Base-by-base conservation (phyloP, 2,329 filamentous ascomycete species). In the Monilinia fructigena region DNA sequence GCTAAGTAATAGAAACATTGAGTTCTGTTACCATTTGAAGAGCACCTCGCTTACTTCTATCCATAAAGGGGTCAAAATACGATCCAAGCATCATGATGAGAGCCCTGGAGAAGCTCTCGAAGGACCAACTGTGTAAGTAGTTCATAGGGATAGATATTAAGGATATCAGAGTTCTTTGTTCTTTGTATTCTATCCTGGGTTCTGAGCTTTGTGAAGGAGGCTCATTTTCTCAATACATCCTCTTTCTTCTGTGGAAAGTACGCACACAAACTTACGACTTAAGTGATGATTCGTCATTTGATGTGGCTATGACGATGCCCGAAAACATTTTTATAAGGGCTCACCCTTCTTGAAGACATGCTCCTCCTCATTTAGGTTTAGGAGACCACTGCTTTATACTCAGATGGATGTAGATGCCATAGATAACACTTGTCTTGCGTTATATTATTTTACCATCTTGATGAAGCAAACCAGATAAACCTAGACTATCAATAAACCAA, bases 391-490 rank as follows among this genome's bases (percentile, higher is more conserved):
- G 28, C 4, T 28, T 28, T 28, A 28, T 28, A 4, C 2, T 28
- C 28, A 28, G 42, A 54, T 70, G 11, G 50, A 55, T 26, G 38
- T 70, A 23, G 40, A 68, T 53, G 38, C 59, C 23, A 20, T 64
- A 38, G 45, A 38, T n/a, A 59, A 55, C 18, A 70, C 69, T 16
- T 66, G 69, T 12, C 59, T 70, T 16, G 68, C 62, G 3, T 45
- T 70, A 20, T 65, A 69, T 12, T 68, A n/a, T 70, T 70, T 28
- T 55, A 38, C 8, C 42, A 63, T 20, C n/a, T 20, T 2, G 40
- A 31, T n/a, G 7, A 53, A 50, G 28, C n/a, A 23, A 61, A 69
- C 63, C 68, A 70, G 38, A 68, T 70, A 26, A 66, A 68, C 52
- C 45, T 70, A 8, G 66, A 70, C 45, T 50, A 70, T 38, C 66